A percentile compares a stretch with the other conserved stretches of the same genome.
These are phyloP conservation scores for Botrytis fabae DNA, from an alignment of 2,329 filamentous ascomycete genomes.

Conservation along the genomic window DNA sequence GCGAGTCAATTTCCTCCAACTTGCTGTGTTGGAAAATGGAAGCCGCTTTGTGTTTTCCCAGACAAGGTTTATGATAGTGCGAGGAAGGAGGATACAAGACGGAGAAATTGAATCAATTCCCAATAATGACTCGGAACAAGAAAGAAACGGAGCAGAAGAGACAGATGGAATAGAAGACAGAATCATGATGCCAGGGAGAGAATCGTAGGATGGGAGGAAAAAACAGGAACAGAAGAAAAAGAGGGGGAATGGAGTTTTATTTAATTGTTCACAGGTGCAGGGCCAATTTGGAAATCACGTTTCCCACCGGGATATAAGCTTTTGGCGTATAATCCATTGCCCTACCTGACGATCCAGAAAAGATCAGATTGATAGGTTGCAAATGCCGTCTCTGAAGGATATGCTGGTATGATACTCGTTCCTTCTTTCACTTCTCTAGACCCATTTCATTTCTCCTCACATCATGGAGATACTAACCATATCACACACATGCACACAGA, in stretches of 20 bases:
- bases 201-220: constrained; percentile 16
- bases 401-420: constrained; percentile 13
- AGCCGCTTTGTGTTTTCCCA: constrained; percentile 7
- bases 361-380: constrained; percentile 21
- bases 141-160: constrained; percentile 20
- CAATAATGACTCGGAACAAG: constrained; percentile 16
- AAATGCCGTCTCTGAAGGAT: constrained; percentile 5
- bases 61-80: constrained; percentile 11
- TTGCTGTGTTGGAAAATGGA: not conserved
- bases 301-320: constrained; percentile 18
- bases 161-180: not conserved
- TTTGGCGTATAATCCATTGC: constrained; percentile 16
- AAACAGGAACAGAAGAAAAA: constrained; percentile 19
- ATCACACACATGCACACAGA: constrained; percentile 12
- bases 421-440: constrained; percentile 18
- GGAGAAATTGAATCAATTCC: constrained; percentile 3
- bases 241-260: constrained; percentile 29
- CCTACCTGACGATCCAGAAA: constrained; percentile 18
- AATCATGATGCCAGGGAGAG: not conserved
- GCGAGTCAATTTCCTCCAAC: not conserved
- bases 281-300: constrained; percentile 21
- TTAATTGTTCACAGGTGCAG: constrained; percentile 23
- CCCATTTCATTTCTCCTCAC: constrained; percentile 22
- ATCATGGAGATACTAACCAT: constrained; percentile 2
- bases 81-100: constrained; percentile 2